Evolutionary conservation across 805 yeast species (phyloP), one percentile per base, ranked within the genome.

Genomic region (Saturnispora quitensis): DNA sequence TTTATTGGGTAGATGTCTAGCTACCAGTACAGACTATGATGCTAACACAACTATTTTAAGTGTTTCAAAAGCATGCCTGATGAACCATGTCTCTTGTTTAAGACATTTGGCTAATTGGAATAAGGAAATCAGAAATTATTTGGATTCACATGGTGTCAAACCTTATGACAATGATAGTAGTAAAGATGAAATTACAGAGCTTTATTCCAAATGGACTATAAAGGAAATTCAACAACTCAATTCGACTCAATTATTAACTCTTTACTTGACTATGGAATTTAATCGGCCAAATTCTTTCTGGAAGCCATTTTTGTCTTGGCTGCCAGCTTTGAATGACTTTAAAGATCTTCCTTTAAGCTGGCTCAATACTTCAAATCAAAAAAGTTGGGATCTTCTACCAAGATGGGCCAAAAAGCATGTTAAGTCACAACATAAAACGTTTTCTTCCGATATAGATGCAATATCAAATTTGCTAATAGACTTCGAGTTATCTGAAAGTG

Each of bases 1-100:
- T 1, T 69, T 66, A 9, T 69, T 78, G 15, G 96, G 96, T 17
- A 74, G 89, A 62, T 86, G 88, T 52, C 73, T 88, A 25, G 68
- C 74, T 58, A 74, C 84, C 20, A 51, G 20, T 3, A 61, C 62
- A 0, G 47, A 52, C 2, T 60, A 88, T n/a, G 56, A 53, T 4
- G 56, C 60, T 12, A 67, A 73, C 46, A 78, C 78, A 50, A 62
- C 64, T 15, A 59, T 87, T 17, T 70, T 86, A 6, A 72, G 73
- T 44, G 77, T 87, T 17, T 83, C 88, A 1, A 78, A 74, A 24
- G 66, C 76, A 0, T 78, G 72, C 57, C 74, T 86, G 54, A 59
- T 87, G 43, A 87, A 86, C 62, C 75, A 70, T 59, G 67, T 78
- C 35, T 74, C 86, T 0, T 75, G 78, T 2, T 54, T 79, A 8